Evolutionary conservation across 106 monocot genomes (phyloP).

Genomic region (Cymbidium sinense): DNA sequence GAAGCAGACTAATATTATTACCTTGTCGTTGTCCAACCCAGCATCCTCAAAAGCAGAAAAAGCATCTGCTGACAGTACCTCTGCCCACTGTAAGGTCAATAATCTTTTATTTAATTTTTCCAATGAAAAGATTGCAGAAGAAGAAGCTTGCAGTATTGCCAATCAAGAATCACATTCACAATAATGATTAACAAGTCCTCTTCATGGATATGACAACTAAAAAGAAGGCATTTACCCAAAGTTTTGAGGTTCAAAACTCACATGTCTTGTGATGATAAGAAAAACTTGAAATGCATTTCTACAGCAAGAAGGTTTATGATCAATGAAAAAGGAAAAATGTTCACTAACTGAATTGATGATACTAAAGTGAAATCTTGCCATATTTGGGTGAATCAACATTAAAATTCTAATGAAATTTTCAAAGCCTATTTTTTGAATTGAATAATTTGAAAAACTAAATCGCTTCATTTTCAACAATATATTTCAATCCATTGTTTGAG

Average conservation of each 20-base stretch:
- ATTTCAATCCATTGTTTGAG: not conserved
- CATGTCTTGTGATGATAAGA: not conserved
- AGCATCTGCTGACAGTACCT: slow-evolving; percentile 96
- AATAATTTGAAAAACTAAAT: not conserved
- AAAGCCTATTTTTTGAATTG: not conserved
- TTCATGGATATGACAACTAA: not conserved
- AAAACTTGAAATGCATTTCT: not conserved
- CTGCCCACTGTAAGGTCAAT: slow-evolving; percentile 71
- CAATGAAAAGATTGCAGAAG: not conserved
- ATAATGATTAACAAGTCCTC: not conserved
- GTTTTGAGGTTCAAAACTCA: not conserved
- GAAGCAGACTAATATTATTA: slow-evolving; percentile 15
- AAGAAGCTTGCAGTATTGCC: not conserved
- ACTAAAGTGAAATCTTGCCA: not conserved
- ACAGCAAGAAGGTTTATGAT: not conserved
- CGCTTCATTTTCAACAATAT: not conserved
- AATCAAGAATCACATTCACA: not conserved
- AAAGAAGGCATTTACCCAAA: not conserved
- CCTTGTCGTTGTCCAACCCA: slow-evolving; percentile 82
- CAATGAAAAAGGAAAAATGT: not conserved
- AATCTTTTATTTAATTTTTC: not conserved
- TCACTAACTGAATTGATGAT: not conserved
- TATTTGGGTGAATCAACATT: not conserved
- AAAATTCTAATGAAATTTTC: not conserved
- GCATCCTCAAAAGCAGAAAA: slow-evolving; percentile 98